phyloP scores from a whole-genome alignment of 805 yeast genomes.

The Candida lessepsii region DNA sequence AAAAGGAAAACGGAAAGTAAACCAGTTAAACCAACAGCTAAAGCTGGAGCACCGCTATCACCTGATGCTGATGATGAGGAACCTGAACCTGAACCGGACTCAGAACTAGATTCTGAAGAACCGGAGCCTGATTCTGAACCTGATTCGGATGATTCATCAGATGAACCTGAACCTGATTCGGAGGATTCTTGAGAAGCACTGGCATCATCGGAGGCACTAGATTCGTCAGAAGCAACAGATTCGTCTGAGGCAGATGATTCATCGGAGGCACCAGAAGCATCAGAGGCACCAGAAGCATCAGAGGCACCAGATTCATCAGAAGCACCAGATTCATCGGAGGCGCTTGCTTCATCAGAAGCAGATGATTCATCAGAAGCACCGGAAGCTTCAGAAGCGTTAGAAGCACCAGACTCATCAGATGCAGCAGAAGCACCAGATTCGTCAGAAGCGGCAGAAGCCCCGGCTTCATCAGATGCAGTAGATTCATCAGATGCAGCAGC shows the following conservation, averaged over 20 bases:
- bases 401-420: constrained; percentile 3
- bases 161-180: constrained; percentile 25
- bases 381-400: background rate
- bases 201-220: constrained; percentile 25
- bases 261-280: background rate
- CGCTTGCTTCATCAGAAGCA: background rate
- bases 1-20: constrained; percentile 8
- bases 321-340: constrained; percentile 3
- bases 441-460: background rate
- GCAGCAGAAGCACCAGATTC: constrained; percentile 3
- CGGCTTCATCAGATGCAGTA: background rate
- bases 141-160: no score
- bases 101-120: constrained; percentile 17
- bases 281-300: constrained; percentile 1
- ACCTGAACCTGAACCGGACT: constrained; percentile 12
- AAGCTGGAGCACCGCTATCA: constrained; percentile 8
- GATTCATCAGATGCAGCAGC: constrained; percentile 2
- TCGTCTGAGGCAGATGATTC: constrained; percentile 1
- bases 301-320: constrained; percentile 4
- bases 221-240: constrained; percentile 19
- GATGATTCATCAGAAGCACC: background rate
- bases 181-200: no score
- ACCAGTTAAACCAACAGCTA: constrained; percentile 10
- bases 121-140: constrained; percentile 19
- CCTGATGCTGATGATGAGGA: background rate